Evolutionary conservation across 148 eudicot species (phyloP), one percentile per base, ranked within the genome.

Genomic region (Beta vulgaris): DNA sequence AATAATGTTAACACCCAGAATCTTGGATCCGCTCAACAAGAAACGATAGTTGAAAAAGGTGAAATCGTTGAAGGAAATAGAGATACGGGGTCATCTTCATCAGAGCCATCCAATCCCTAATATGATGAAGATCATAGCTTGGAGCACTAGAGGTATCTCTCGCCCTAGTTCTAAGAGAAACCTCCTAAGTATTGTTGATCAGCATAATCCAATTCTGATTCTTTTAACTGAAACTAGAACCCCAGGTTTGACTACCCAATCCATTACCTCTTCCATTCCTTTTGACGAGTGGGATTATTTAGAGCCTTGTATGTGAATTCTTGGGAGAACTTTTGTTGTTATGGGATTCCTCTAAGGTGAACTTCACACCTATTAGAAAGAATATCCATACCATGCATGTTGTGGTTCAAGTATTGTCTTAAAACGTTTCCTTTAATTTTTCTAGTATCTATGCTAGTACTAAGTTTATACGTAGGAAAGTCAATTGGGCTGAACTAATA

Each of bases 401-500:
- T 19, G 14, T 29, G 7, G 62, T 58, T 26, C 34, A 58, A 32
- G 62, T 58, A 23, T 5, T 2, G 0, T 7, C 31, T 29, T 29
- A 31, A 8, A 2, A 26, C 31, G 9, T 32, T 34, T 34, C 36
- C 7, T 29, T 63, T 63, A 3, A 7, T 14, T 36, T 63, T 3
- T 63, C 68, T 63, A 42, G n/a, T 29, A 32, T 63, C 13, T 63
- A 63, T 63, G 68, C 40, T 14, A 63, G 42, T 34, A 40, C 68
- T 7, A 32, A 14, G 13, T 34, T 29, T 18, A 3, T 1, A 2
- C 7, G 39, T 3, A 12, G 68, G 40, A 32, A 12, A 15, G 68
- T 29, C 1, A 10, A 15, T 13, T 63, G 68, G 68, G 1, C 4
- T 32, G 39, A 61, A n/a, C n/a, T n/a, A 28, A 25, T 29, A 1